Base-by-base conservation (phyloP, 257 asterid genomes). In the Leonotis leonurus region DNA sequence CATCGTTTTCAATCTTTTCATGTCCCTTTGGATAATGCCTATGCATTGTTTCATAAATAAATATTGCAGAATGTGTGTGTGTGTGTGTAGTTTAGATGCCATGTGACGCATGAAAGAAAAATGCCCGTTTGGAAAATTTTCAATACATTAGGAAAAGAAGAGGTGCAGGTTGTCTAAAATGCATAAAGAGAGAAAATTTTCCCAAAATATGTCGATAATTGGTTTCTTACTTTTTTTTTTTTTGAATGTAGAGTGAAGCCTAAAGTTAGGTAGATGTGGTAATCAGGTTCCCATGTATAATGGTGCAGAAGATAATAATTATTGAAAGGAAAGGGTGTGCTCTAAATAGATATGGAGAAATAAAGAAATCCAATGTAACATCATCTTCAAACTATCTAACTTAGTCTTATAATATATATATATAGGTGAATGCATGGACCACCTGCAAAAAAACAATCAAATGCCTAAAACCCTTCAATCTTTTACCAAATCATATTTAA, bases 361-460 rank as follows among this genome's bases (percentile, higher is more conserved):
- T 57, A 57, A 57, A 57, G 22, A 58, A 57, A 29, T 40, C 26
- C 16, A 33, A 16, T 10, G 67, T 59, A 24, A 49, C 67, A 68
- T 57, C 73, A 36, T 68, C 59, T 68, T 68, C 73, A 45, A 30
- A 59, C 43, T 29, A 67, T 33, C 60, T 36, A 51, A 37, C 25
- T 24, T 51, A 10, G 40, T n/a, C n/a, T n/a, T n/a, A n/a, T n/a
- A n/a, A n/a, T n/a, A n/a, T n/a, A n/a, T n/a, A n/a, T 67, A 11
- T 6, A 32, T 32, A 27, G 33, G 33, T 27, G 17, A 1, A 11
- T 46, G 17, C 1, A 11, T 46, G 73, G 73, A 68, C 73, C 67
- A 57, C 59, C 18, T 2, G 39, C 21, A 8, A 48, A 1, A 33
- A 5, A 51, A 3, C 33, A 33, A 49, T 35, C 60, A 50, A 36